Conservation (phyloP, 2,329 filamentous ascomycete genomes). For the Pseudofabraea citricarpa region DNA sequence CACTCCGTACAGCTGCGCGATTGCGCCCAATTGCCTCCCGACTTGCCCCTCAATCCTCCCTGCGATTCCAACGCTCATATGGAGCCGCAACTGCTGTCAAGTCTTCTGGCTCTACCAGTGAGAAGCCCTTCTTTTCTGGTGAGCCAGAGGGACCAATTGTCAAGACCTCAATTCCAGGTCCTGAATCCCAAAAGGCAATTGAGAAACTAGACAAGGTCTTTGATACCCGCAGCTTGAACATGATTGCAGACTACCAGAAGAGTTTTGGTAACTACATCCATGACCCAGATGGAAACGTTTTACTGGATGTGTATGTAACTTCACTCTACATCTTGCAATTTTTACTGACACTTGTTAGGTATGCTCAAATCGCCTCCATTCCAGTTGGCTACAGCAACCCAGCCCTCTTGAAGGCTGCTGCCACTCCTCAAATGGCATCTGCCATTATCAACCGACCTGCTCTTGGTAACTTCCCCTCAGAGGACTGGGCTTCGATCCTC, state of each 20-base stretch:
- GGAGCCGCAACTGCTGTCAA: conserved; percentile 17
- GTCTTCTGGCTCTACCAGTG: conserved; percentile 10
- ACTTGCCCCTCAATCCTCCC: conserved; percentile 3
- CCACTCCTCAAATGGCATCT: conserved; percentile 66
- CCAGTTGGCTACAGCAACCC: conserved; percentile 81
- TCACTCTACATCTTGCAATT: conserved; percentile 5
- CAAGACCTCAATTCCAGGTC: conserved; percentile 34
- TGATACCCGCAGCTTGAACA: conserved; percentile 47
- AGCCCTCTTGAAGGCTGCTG: conserved; percentile 57
- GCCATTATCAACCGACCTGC: conserved; percentile 76
- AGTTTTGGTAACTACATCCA: conserved; percentile 48
- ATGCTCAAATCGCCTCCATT: conserved; percentile 80
- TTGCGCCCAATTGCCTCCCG: conserved; percentile 21
- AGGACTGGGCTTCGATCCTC: conserved; percentile 69
- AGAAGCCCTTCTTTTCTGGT: conserved; percentile 24
- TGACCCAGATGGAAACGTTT: conserved; percentile 45
- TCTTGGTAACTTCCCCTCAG: conserved; percentile 74
- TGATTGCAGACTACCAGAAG: conserved; percentile 48
- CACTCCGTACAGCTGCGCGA: conserved; percentile 24
- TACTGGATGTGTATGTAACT: conserved; percentile 40
- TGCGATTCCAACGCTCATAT: conserved; percentile 15
- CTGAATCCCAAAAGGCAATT: conserved; percentile 31
- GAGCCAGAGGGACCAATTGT: conserved; percentile 26
- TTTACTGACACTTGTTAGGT: conserved; percentile 34
- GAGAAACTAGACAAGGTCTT: conserved; percentile 42